A percentile compares a stretch with the other conserved stretches of the same genome.
phyloP scores from a whole-genome alignment of 257 asterid species.

The Gentiana dahurica region DNA sequence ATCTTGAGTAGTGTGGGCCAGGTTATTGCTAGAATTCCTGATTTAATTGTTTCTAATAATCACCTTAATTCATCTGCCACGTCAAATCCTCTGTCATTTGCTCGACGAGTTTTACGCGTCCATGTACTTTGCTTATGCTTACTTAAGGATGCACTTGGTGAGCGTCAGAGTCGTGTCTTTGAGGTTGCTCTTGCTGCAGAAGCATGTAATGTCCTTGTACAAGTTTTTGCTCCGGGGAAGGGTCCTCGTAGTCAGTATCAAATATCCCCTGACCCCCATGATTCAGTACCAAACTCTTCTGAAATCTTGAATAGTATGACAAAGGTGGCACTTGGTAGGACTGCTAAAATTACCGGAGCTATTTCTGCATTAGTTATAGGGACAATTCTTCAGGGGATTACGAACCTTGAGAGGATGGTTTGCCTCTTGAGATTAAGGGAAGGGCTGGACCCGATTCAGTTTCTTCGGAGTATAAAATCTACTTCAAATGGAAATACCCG shows the following conservation, averaged over 20 bases:
- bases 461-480: conserved; percentile 66
- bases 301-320: conserved; percentile 39
- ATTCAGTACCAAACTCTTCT: conserved; percentile 38
- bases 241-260: conserved; percentile 67
- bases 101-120: conserved; percentile 66
- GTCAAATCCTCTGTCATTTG: conserved; percentile 50
- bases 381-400: conserved; percentile 83
- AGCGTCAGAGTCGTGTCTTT: conserved; percentile 95
- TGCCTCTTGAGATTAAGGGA: conserved; percentile 74
- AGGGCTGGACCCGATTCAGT: conserved; percentile 79
- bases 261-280: conserved; percentile 62
- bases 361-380: conserved; percentile 82
- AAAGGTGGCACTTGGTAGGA: conserved; percentile 42
- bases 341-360: conserved; percentile 57
- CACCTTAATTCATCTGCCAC: conserved; percentile 36
- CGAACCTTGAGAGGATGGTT: conserved; percentile 91
- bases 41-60: conserved; percentile 40
- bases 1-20: conserved; percentile 65
- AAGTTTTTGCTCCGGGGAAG: conserved; percentile 63
- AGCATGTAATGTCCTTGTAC: conserved; percentile 73
- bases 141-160: conserved; percentile 95
- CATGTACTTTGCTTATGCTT: conserved; percentile 73
- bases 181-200: conserved; percentile 96
- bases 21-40: conserved; percentile 71
- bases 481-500: conserved; percentile 79